Percentiles rank a stretch among this genome's conserved stretches.
phyloP scores from a whole-genome alignment of 23 red algal species.

The Agarophyton chilense region DNA sequence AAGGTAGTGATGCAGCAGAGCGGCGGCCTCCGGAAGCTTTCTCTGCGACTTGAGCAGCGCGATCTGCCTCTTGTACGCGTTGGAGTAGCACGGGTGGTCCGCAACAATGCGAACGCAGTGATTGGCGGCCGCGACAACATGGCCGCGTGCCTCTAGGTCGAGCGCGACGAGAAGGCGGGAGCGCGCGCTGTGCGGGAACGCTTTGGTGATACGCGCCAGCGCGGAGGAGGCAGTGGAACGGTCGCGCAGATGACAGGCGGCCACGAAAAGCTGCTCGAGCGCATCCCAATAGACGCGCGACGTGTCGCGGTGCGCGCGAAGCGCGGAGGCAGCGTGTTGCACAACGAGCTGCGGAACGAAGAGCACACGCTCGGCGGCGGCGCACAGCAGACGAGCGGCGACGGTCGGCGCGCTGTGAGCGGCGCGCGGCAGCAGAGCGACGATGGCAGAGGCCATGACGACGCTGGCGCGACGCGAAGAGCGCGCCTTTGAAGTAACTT shows the following conservation, averaged over 20 bases:
- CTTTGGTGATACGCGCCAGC: neutral
- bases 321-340: neutral
- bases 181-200: constrained; percentile 53
- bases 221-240: neutral
- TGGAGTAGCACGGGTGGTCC: neutral
- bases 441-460: neutral
- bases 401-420: neutral
- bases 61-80: constrained; percentile 64
- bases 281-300: constrained; percentile 49
- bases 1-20: constrained; percentile 59
- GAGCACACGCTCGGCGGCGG: neutral
- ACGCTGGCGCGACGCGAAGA: neutral
- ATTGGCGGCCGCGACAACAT: constrained; percentile 10
- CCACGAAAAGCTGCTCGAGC: neutral
- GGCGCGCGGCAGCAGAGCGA: neutral
- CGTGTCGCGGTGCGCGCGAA: neutral
- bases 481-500: neutral
- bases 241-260: constrained; percentile 13
- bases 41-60: constrained; percentile 53
- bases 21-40: constrained; percentile 44
- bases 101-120: constrained; percentile 32
- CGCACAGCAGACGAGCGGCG: neutral
- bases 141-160: constrained; percentile 1
- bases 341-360: neutral
- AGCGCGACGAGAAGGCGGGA: constrained; percentile 7